Conservation (phyloP, 352 stramenopile species). For the Phytopythium cucurbitacearum region DNA sequence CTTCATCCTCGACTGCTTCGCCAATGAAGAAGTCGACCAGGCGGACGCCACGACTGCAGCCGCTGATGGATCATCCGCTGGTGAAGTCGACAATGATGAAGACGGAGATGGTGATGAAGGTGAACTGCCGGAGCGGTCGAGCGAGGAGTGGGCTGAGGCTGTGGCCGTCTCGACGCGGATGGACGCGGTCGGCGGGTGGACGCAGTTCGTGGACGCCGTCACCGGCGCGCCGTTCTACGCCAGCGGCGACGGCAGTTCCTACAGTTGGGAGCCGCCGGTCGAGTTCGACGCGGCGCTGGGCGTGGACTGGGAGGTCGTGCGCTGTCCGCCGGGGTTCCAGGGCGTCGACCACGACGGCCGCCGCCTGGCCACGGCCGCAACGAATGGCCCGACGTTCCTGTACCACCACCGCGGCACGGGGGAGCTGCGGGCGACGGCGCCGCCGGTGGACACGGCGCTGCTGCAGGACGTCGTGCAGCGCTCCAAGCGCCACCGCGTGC, state of each 20-base stretch:
- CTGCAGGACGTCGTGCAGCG: conserved; percentile 74
- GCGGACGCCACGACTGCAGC: background rate
- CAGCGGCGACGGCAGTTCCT: conserved; percentile 12
- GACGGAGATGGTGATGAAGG: conserved; percentile 14
- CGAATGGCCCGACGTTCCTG: conserved; percentile 5
- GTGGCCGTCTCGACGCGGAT: conserved; percentile 42
- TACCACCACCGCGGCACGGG: conserved; percentile 62
- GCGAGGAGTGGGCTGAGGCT: conserved; percentile 39
- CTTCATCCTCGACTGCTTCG: conserved; percentile 61
- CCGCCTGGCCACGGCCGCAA: conserved; percentile 2
- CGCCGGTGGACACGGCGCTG: conserved; percentile 48
- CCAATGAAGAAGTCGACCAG: conserved; percentile 28
- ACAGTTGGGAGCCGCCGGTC: conserved; percentile 55
- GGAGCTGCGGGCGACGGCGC: conserved; percentile 37
- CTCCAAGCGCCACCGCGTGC: conserved; percentile 53
- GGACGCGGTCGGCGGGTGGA: conserved; percentile 66
- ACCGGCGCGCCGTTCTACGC: conserved; percentile 53
- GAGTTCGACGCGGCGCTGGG: conserved; percentile 69
- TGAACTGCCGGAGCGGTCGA: conserved; percentile 11
- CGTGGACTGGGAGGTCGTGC: conserved; percentile 53
- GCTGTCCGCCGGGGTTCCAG: conserved; percentile 15
- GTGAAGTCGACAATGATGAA: conserved; percentile 4
- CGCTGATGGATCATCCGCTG: background rate
- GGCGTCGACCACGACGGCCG: conserved; percentile 6
- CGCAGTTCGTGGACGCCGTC: conserved; percentile 58